Base-by-base conservation (phyloP, 257 asterid species). In the Lantana camara region DNA sequence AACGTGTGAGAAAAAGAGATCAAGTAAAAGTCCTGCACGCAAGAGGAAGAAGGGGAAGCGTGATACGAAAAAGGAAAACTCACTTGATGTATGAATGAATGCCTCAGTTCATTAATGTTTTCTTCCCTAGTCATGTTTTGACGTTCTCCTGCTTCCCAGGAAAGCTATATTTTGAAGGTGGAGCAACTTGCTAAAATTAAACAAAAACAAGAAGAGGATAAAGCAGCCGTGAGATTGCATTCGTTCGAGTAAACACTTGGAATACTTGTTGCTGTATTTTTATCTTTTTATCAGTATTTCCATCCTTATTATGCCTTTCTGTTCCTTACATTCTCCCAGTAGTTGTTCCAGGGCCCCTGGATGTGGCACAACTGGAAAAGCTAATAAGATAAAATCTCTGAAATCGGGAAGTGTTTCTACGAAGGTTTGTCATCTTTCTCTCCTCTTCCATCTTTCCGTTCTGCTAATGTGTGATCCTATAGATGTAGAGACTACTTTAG, bases 161-260 rank as follows among this genome's bases (percentile, higher is more conserved):
- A 84, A 73, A 82, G 80, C 70, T 87, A 80, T 74, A 70, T 88
- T 35, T 77, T 68, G 50, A 93, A 87, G 84, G 97, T 90, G 72
- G 90, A 84, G 76, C 62, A 90, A 60, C 84, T 90, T 59, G 97
- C 99, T 38, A 90, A 76, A 79, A 65, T 93, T 66, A 84, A 90
- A 62, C 89, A 72, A 66, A 85, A 84, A 66, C 97, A 85, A 72
- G 95, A 87, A 66, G 96, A 87, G 60, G 89, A 93, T 47, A 90
- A 77, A 75, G 72, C 73, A 62, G 71, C 85, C 0, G 89, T 85
- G 49, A 83, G 84, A 67, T 79, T 90, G 79, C 97, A 87, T 73
- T 87, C 97, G n/a, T 93, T 85, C 65, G 74, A 83, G 98, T 91
- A 80, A 63, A 84, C 75, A 55, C 68, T 63, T 40, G 15, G 24